Percentiles rank a stretch among this genome's conserved stretches.
phyloP scores from a whole-genome alignment of 352 stramenopile genomes.

The Pythium volutum region DNA sequence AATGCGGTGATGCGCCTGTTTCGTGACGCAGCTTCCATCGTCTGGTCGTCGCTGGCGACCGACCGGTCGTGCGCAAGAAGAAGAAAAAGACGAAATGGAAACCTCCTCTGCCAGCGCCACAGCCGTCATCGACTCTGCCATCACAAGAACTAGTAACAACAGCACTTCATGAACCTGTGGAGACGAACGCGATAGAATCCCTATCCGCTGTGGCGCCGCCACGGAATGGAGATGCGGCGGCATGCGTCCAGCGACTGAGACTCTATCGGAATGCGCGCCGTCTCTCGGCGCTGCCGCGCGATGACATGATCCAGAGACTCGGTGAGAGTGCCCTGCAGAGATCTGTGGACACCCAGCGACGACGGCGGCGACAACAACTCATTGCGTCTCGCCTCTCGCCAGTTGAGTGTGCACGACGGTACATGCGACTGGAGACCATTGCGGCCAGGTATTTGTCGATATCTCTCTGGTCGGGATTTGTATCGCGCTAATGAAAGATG shows the following conservation, averaged over 20 bases:
- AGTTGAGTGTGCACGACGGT: neutral
- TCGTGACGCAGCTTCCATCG: conserved; percentile 10
- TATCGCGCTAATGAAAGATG: neutral
- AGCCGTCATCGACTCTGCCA: neutral
- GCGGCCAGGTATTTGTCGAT: conserved; percentile 3
- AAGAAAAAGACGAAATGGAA: conserved; percentile 5
- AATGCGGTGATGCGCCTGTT: neutral
- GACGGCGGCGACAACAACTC: neutral
- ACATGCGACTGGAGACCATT: conserved; percentile 13
- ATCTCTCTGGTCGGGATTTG: neutral
- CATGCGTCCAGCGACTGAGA: conserved; percentile 2
- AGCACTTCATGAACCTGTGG: neutral
- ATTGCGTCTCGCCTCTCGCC: neutral
- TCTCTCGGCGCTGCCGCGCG: neutral
- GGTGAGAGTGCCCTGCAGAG: neutral
- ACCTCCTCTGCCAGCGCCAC: neutral
- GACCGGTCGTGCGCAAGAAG: conserved; percentile 7
- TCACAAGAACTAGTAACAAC: neutral
- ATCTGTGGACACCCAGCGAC: neutral
- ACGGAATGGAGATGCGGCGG: neutral
- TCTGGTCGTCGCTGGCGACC: conserved; percentile 5
- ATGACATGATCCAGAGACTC: neutral
- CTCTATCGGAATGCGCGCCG: conserved; percentile 5
- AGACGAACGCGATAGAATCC: no score
- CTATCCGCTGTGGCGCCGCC: neutral